Base-by-base conservation (phyloP, 2,329 filamentous ascomycete genomes). In the Fusarium kyushuense region DNA sequence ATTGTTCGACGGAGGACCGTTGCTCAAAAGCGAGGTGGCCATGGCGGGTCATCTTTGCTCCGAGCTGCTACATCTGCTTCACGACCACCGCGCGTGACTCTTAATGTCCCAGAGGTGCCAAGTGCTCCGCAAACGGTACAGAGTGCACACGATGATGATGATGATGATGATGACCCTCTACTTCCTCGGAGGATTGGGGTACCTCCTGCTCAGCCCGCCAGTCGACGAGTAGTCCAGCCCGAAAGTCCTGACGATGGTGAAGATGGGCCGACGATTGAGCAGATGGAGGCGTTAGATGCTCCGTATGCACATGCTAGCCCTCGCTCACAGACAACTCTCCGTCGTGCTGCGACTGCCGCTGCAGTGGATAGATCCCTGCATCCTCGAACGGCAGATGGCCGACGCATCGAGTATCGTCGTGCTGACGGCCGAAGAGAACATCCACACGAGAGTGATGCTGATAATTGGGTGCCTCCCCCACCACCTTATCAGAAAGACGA, bases 381-480 rank as follows among this genome's bases (percentile, higher is more conserved):
- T 68, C 88, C 88, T 68, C 81, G 84, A 48, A 80, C 87, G 40
- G 79, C 85, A 54, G 80, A 85, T 70, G 80, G 83, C 71, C 81
- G 87, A 2, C 83, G 80, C 38, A 84, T 89, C 45, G 80, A 89
- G 70, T 92, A 91, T 74, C 86, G 89, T 43, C 86, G 90, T 45
- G 90, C 90, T 16, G 90, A 92, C 77, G 89, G 90, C 9, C 84
- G 89, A 41, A 83, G 87, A 41, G 90, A 94, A 72, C 85, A 93
- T 70, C 92, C 92, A 6, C 92, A 96, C 76, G 92, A 96, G 78
- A 95, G 92, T 67, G 92, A 96, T 76, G 92, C 92, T 6, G 93
- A 96, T 73, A 93, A 94, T 72, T 96, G 93, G 93, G 91, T 94
- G 6, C 92, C 92, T 7, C 93, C 93, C 7, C 93, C 93, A 11